phyloP scores from a whole-genome alignment of 768 basidiomycete species.

The Leccinum longicurvipes region DNA sequence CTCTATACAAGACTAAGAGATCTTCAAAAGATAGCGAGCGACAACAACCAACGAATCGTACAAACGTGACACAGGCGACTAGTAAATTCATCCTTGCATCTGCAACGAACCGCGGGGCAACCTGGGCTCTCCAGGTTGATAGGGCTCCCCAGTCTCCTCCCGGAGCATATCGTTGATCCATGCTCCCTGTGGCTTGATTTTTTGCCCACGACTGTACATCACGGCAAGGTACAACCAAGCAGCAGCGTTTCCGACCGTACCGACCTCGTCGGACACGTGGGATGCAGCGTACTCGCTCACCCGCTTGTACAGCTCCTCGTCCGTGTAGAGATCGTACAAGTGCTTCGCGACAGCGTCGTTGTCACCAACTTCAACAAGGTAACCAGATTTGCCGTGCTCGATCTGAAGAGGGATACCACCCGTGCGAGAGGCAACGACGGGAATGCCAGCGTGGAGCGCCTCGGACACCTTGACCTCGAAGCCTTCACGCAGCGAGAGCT shows the following conservation, averaged over 20 bases:
- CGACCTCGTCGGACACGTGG: conserved; percentile 81
- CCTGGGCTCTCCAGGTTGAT: conserved; percentile 63
- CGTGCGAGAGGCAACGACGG: conserved; percentile 78
- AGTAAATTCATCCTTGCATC: conserved; percentile 36
- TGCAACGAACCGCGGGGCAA: conserved; percentile 62
- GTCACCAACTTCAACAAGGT: conserved; percentile 74
- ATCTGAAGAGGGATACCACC: conserved; percentile 95
- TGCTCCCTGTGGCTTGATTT: conserved; percentile 75
- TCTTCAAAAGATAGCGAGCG: neutral
- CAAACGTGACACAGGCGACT: neutral
- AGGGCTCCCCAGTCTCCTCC: conserved; percentile 70
- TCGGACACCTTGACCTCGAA: conserved; percentile 98
- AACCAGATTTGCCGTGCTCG: conserved; percentile 84
- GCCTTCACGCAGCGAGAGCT: conserved; percentile 91
- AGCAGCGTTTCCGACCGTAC: conserved; percentile 77
- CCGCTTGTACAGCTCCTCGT: conserved; percentile 59
- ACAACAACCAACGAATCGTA: conserved; percentile 9
- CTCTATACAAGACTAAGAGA: neutral
- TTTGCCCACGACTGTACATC: conserved; percentile 73
- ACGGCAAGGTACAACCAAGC: conserved; percentile 71
- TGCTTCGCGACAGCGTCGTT: conserved; percentile 71
- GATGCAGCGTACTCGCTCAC: conserved; percentile 68
- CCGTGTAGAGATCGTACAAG: conserved; percentile 74
- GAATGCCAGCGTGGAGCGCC: conserved; percentile 87
- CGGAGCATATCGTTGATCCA: conserved; percentile 84